Conservation (phyloP, 495 filamentous ascomycete species). For the Xylaria nigripes region DNA sequence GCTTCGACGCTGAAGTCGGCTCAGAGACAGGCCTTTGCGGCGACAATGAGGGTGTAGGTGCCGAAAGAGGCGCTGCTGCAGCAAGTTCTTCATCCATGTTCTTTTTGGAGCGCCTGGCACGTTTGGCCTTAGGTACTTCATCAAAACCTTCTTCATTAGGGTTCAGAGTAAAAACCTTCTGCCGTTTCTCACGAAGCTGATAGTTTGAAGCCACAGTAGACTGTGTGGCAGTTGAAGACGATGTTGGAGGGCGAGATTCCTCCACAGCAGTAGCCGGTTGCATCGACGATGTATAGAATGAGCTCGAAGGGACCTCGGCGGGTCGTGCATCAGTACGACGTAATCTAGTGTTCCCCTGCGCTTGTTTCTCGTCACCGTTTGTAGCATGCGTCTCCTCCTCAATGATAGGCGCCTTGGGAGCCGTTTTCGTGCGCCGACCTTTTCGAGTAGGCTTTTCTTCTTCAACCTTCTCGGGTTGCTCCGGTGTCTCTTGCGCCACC, state of each 20-base stretch:
- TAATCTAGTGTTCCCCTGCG: constrained; percentile 3
- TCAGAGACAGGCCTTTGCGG: constrained; percentile 9
- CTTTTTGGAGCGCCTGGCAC: constrained; percentile 20
- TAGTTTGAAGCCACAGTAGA: constrained; percentile 23
- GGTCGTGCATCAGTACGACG: constrained; percentile 14
- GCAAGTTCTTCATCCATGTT: constrained; percentile 6
- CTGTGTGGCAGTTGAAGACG: constrained; percentile 23
- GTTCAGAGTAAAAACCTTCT: constrained; percentile 23
- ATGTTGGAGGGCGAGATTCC: constrained; percentile 20
- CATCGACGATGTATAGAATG: constrained; percentile 13
- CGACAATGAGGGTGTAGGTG: constrained; percentile 4
- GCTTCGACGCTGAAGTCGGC: constrained; percentile 5
- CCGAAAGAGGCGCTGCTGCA: constrained; percentile 7
- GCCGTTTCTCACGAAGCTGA: constrained; percentile 24
- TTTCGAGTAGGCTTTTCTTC: constrained; percentile 15
- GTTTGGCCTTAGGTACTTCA: constrained; percentile 22
- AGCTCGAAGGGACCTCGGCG: constrained; percentile 8
- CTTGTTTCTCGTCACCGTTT: constrained; percentile 3
- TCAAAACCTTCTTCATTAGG: constrained; percentile 15
- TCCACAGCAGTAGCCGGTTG: constrained; percentile 10
- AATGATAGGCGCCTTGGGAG: constrained; percentile 4
- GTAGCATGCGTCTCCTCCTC: constrained; percentile 8
- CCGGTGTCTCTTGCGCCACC: not conserved
- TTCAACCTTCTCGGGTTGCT: constrained; percentile 4
- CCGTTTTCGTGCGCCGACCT: constrained; percentile 17